These are phyloP conservation scores for Colletotrichum musae DNA, from an alignment of 2,329 filamentous ascomycete genomes.

Conservation along the genomic window DNA sequence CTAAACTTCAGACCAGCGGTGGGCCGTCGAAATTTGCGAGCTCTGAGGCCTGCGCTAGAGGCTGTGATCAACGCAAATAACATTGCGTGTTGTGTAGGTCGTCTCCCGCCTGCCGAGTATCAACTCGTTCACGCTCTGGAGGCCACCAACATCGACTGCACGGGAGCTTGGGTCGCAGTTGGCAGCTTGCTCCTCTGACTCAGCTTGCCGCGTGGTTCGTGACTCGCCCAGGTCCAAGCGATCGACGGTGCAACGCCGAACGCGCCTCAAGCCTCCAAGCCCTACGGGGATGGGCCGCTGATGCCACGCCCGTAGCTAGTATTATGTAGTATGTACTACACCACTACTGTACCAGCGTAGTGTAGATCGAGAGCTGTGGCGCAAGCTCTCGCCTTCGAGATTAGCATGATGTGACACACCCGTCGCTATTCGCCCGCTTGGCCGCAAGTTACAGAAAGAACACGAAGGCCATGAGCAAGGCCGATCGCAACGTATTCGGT, in stretches of 20 bases:
- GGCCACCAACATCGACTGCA: too few relatives aligned
- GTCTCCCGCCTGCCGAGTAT: too few relatives aligned
- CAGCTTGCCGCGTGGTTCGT: constrained; percentile 15
- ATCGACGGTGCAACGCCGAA: constrained; percentile 1
- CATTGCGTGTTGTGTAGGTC: too few relatives aligned
- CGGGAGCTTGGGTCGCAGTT: constrained; percentile 1
- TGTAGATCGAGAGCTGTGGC: constrained; percentile 1
- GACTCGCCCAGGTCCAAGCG: constrained; percentile 23
- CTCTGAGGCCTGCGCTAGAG: too few relatives aligned
- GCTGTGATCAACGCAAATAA: too few relatives aligned
- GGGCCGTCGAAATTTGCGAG: too few relatives aligned
- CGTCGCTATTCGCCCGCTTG: neutral
- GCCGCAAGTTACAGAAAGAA: neutral
- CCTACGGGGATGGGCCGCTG: neutral
- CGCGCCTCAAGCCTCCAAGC: constrained; percentile 1
- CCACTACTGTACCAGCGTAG: too few relatives aligned
- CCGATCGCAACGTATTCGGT: constrained; percentile 8
- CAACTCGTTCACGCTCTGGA: too few relatives aligned
- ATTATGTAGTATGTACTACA: too few relatives aligned
- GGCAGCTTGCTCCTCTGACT: constrained; percentile 12
- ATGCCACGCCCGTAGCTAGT: neutral
- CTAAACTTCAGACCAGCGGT: too few relatives aligned
- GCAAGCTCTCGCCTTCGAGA: neutral
- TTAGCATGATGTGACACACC: neutral
- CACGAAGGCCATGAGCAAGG: neutral